Conservation (phyloP, 805 yeast genomes). For the Metschnikowia similis region DNA sequence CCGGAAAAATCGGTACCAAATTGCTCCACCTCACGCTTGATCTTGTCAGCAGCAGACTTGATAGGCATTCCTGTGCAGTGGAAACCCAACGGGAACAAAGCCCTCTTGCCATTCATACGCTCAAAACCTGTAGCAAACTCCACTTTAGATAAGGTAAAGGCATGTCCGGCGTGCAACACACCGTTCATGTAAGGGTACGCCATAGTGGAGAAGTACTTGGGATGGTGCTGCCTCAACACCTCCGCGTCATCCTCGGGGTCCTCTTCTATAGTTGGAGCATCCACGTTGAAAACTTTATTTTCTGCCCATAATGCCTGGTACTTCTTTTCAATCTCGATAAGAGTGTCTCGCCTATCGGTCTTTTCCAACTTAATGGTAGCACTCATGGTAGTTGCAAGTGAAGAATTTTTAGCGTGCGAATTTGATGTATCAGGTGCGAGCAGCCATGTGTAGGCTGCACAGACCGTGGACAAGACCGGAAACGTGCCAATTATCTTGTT, state of each 20-base stretch:
- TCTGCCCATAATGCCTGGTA: conserved; percentile 86
- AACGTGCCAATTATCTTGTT: too few species aligned
- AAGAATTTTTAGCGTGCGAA: conserved; percentile 4
- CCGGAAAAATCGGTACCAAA: conserved; percentile 80
- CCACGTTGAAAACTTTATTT: conserved; percentile 77
- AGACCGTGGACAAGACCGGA: background rate
- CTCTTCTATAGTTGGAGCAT: conserved; percentile 80
- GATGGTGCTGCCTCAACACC: conserved; percentile 71
- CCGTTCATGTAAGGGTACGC: conserved; percentile 99
- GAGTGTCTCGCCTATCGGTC: conserved; percentile 92
- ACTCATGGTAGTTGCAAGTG: conserved; percentile 27
- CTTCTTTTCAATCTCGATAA: conserved; percentile 82
- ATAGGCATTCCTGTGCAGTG: conserved; percentile 99
- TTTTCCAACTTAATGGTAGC: conserved; percentile 44
- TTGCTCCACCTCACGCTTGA: conserved; percentile 84
- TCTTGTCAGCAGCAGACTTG: conserved; percentile 90
- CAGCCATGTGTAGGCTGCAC: background rate
- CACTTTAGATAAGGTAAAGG: conserved; percentile 89
- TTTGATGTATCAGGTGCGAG: background rate
- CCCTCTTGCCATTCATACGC: conserved; percentile 89
- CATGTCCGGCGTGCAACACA: conserved; percentile 95
- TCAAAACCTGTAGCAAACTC: conserved; percentile 92
- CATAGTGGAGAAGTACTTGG: conserved; percentile 89
- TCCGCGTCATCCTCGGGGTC: conserved; percentile 46
- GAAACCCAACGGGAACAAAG: conserved; percentile 93